These are phyloP conservation scores for Plasmodium fragile DNA, from an alignment of 169 alveolate genomes.

Conservation along the genomic window DNA sequence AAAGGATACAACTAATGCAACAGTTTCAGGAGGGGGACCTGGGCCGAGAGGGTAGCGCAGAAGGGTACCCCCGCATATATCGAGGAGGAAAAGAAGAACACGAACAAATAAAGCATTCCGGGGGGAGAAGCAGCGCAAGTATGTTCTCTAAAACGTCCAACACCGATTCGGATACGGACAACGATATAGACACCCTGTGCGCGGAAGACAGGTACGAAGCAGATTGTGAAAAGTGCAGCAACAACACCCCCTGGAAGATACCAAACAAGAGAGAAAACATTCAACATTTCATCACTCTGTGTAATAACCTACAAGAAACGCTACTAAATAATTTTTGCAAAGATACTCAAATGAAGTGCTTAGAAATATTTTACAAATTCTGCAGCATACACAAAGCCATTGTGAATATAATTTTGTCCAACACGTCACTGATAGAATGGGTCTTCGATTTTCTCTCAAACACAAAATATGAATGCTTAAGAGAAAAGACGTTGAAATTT, in stretches of 20 bases:
- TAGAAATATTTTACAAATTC: constrained; percentile 56
- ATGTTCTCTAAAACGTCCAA: constrained; percentile 1
- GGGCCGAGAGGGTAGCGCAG: not conserved
- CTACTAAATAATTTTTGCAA: constrained; percentile 54
- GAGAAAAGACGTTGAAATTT: constrained; percentile 56
- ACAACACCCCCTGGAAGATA: not conserved
- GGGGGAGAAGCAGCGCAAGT: not conserved
- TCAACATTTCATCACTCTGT: constrained; percentile 46
- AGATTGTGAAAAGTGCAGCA: not conserved
- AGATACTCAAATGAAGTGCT: constrained; percentile 72
- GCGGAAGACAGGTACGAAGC: not conserved
- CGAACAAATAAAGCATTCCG: not conserved
- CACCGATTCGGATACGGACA: not conserved
- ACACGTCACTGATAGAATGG: constrained; percentile 74
- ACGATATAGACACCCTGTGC: not conserved
- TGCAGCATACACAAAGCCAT: constrained; percentile 53
- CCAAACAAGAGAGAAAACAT: constrained; percentile 10
- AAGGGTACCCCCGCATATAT: not conserved
- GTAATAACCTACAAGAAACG: constrained; percentile 75
- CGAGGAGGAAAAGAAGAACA: not conserved
- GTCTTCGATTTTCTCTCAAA: constrained; percentile 58
- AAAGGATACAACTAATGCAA: not conserved
- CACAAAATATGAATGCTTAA: constrained; percentile 69
- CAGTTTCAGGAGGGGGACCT: not conserved
- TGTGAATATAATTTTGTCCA: constrained; percentile 45